These are phyloP conservation scores for Magnaporthiopsis incrustans DNA, from an alignment of 2,329 filamentous ascomycete genomes.

Conservation along the genomic window DNA sequence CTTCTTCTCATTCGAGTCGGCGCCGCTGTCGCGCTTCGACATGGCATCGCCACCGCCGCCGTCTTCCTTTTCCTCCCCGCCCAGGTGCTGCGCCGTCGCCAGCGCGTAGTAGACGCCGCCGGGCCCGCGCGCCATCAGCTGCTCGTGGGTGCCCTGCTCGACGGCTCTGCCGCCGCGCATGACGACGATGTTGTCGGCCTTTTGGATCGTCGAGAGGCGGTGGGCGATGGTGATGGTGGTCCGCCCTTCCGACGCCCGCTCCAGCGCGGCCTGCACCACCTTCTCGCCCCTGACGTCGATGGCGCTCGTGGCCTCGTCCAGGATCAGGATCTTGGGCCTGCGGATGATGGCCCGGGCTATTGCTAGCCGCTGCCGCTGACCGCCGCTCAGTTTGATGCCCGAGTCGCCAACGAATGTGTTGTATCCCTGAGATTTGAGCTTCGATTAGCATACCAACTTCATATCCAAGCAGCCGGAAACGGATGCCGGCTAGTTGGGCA, in stretches of 20 bases:
- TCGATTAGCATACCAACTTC: slow-evolving; percentile 8
- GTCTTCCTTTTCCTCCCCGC: slow-evolving; percentile 28
- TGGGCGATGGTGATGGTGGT: slow-evolving; percentile 54
- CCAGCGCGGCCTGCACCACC: slow-evolving; percentile 21
- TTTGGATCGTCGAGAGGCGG: slow-evolving; percentile 62
- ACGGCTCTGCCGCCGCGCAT: slow-evolving; percentile 60
- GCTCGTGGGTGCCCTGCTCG: slow-evolving; percentile 67
- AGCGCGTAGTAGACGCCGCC: slow-evolving; percentile 58
- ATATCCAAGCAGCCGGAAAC: neutral
- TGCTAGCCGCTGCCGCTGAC: slow-evolving; percentile 75
- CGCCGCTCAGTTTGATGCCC: slow-evolving; percentile 67
- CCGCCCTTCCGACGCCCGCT: slow-evolving; percentile 19
- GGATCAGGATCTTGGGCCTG: slow-evolving; percentile 20
- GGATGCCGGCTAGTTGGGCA: too few relatives aligned
- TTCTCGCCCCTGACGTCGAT: slow-evolving; percentile 43
- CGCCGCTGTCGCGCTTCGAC: neutral
- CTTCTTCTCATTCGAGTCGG: slow-evolving; percentile 27
- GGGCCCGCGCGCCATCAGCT: slow-evolving; percentile 48
- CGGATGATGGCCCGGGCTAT: slow-evolving; percentile 28
- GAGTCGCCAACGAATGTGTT: slow-evolving; percentile 68
- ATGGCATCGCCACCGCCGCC: slow-evolving; percentile 27
- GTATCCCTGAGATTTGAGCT: slow-evolving; percentile 43
- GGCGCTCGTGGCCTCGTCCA: slow-evolving; percentile 23
- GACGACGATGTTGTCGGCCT: slow-evolving; percentile 72
- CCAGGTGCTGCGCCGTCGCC: slow-evolving; percentile 53